Percentiles rank a stretch among this genome's conserved stretches.
These are phyloP conservation scores for Citrus unshiu DNA, from an alignment of 345 rosid species.

Conservation along the genomic window DNA sequence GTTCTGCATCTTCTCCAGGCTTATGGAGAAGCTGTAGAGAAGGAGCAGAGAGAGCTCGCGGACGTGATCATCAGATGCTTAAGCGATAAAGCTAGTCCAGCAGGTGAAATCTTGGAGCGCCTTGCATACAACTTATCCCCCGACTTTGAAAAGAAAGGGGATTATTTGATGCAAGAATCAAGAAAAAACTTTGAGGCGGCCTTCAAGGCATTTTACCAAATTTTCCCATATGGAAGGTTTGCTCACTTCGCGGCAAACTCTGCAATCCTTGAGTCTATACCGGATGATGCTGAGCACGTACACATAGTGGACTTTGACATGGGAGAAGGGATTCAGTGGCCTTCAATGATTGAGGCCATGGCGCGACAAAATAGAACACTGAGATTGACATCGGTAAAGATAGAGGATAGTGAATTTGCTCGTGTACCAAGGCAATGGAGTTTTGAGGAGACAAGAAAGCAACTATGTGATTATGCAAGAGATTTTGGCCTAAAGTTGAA, in stretches of 20 bases:
- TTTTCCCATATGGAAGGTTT: conserved; percentile 19
- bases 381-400: conserved; percentile 19
- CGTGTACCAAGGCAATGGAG: neutral
- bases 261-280: conserved; percentile 18
- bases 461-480: conserved; percentile 4
- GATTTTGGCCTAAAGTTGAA: conserved; percentile 11
- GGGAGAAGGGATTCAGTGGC: conserved; percentile 32
- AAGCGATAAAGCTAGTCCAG: conserved; percentile 35
- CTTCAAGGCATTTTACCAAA: conserved; percentile 15
- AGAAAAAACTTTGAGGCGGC: conserved; percentile 28
- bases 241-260: conserved; percentile 28
- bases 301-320: conserved; percentile 29
- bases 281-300: conserved; percentile 9
- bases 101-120: conserved; percentile 39
- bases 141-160: conserved; percentile 15
- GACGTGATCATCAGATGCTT: conserved; percentile 31
- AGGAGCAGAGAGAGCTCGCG: conserved; percentile 30
- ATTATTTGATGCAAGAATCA: conserved; percentile 34
- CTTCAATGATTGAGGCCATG: conserved; percentile 21
- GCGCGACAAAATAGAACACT: conserved; percentile 8
- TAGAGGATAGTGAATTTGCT: conserved; percentile 1
- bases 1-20: conserved; percentile 42
- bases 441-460: conserved; percentile 23
- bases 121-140: conserved; percentile 37
- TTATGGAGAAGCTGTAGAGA: conserved; percentile 39